These are phyloP conservation scores for Salix viminalis DNA, from an alignment of 345 rosid species.

Conservation along the genomic window DNA sequence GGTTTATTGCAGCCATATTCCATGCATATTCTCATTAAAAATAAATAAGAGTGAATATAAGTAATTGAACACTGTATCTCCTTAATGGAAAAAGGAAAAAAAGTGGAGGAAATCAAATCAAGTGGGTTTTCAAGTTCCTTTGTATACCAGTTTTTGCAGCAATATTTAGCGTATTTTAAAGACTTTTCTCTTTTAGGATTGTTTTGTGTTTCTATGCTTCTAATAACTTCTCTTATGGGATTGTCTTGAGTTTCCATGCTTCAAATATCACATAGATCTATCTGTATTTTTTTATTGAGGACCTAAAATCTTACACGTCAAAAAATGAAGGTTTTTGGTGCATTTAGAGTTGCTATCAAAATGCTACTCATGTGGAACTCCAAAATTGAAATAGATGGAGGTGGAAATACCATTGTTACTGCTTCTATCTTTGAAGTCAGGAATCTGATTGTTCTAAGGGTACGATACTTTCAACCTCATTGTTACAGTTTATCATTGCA, in stretches of 20 bases:
- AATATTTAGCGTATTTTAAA: background rate
- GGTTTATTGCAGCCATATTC: background rate
- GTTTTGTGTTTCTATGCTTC: background rate
- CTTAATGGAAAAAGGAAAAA: background rate
- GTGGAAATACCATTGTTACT: conserved; percentile 82
- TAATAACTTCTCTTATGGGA: conserved; percentile 4
- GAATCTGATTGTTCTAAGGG: conserved; percentile 92
- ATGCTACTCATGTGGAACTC: conserved; percentile 98
- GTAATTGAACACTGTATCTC: background rate
- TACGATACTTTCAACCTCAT: conserved; percentile 33
- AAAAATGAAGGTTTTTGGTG: conserved; percentile 82
- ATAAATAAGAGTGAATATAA: background rate
- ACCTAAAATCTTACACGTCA: conserved; percentile 10
- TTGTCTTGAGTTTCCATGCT: conserved; percentile 1
- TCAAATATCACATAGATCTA: conserved; percentile 3
- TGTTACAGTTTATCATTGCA: background rate
- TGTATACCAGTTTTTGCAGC: background rate
- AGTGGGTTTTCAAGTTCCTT: background rate
- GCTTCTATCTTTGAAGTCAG: conserved; percentile 92
- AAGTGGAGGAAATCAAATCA: background rate
- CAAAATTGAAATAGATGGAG: conserved; percentile 82
- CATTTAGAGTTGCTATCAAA: conserved; percentile 83
- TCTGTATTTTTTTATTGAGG: conserved; percentile 4
- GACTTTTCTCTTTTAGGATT: background rate
- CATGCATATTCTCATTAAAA: background rate